Base-by-base conservation (phyloP, 768 basidiomycete genomes). In the Paxillus ammoniavirescens region DNA sequence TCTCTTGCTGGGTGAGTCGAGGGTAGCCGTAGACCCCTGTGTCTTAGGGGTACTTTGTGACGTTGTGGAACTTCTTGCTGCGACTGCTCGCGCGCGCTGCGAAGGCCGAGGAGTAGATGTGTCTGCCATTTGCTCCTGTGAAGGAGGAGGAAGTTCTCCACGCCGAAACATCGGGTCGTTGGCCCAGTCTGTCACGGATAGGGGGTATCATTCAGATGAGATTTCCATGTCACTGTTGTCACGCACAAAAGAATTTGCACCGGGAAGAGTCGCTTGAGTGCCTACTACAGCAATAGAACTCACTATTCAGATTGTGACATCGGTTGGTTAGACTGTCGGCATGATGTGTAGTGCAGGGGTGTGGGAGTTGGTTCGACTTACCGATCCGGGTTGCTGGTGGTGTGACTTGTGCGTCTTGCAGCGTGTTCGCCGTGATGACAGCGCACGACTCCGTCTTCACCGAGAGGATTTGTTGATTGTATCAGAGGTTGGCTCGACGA, bases 231-330 rank as follows among this genome's bases (percentile, higher is more conserved):
- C 36, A n/a, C 26, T 0, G n/a, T 42, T 5, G n/a, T 36, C 14
- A 56, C 67, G 23, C 56, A 78, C 78, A 61, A 33, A 68, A 80
- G 53, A 77, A 81, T 0, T 45, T 36, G 28, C 69, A 70, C 6
- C 12, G 26, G n/a, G 37, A 37, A 6, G 38, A 13, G 0, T 56
- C 45, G 14, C 5, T 4, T 33, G 6, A 8, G 14, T 9, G n/a
- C 50, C 66, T 66, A 6, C 61, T 42, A 51, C 79, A 81, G n/a
- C 37, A 41, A 47, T 73, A 79, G 64, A 74, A 81, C 2, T 49
- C 68, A 56, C 69, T 68, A 53, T 28, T 1, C 0, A 5, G n/a
- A 0, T 35, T 0, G 13, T 48, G 49, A 44, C 45, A 21, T 26
- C 7, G 21, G n/a, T 30, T 13, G 17, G 13, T 42, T 14, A 23